A percentile compares a stretch with the other conserved stretches of the same genome.
These are phyloP conservation scores for Zygoascus bituminiphila DNA, from an alignment of 805 yeast species.

Conservation along the genomic window DNA sequence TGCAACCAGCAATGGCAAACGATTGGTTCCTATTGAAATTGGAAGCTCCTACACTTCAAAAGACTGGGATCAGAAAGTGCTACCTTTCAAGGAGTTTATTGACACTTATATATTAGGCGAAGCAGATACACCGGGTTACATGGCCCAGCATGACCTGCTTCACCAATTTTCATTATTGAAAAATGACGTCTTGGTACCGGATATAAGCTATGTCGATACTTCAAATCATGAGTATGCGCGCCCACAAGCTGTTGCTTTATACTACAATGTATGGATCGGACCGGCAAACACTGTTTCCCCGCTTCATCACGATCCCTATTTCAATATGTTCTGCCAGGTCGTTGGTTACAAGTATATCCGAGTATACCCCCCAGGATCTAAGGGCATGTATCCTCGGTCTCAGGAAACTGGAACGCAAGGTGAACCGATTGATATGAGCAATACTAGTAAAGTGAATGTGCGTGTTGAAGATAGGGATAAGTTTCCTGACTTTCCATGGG, in stretches of 20 bases:
- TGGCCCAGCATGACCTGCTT: constrained; percentile 22
- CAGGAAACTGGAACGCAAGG: not conserved
- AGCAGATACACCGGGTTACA: constrained; percentile 5
- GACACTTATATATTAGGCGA: not conserved
- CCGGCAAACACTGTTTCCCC: constrained; percentile 22
- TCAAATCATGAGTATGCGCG: not conserved
- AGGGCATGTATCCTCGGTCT: constrained; percentile 2
- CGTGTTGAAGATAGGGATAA: constrained; percentile 10
- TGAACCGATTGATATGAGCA: constrained; percentile 11
- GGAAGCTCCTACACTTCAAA: constrained; percentile 17
- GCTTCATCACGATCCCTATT: constrained; percentile 20
- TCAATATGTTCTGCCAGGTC: constrained; percentile 20
- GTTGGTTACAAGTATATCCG: constrained; percentile 24
- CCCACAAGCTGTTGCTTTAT: constrained; percentile 5
- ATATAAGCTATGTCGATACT: constrained; percentile 9
- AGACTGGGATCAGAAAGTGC: constrained; percentile 18
- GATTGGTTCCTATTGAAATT: constrained; percentile 23
- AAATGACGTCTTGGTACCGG: constrained; percentile 18
- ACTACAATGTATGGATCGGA: constrained; percentile 21
- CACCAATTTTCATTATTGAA: constrained; percentile 15
- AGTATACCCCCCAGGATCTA: constrained; percentile 13
- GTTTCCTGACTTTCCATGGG: constrained; percentile 18
- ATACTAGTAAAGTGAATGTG: constrained; percentile 21
- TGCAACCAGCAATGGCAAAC: constrained; percentile 8
- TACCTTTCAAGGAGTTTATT: constrained; percentile 14